Evolutionary conservation across 2,329 filamentous ascomycete genomes (phyloP).

Genomic region (Scedosporium apiospermum): DNA sequence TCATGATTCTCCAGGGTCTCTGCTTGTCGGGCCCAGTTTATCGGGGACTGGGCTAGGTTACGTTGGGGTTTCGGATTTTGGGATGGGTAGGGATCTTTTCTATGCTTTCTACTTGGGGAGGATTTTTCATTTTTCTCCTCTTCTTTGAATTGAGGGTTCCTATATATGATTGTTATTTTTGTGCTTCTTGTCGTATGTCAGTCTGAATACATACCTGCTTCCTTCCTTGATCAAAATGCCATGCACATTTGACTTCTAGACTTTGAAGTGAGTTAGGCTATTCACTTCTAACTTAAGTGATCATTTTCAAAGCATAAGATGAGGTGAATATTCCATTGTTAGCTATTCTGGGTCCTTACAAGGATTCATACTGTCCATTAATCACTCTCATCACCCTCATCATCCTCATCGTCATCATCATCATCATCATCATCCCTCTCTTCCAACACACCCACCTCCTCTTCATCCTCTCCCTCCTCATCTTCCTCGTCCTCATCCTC

Average conservation of each 20-base stretch:
- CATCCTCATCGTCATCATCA: constrained; percentile 26
- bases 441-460: constrained; percentile 10
- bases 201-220: background rate
- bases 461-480: constrained; percentile 8
- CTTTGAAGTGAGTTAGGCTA: no score
- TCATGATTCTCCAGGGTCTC: background rate
- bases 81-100: background rate
- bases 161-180: background rate
- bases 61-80: background rate
- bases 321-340: no score
- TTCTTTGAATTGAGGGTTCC: background rate
- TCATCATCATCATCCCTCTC: constrained; percentile 33
- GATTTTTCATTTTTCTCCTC: background rate
- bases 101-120: background rate
- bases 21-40: background rate
- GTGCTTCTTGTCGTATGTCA: background rate
- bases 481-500: constrained; percentile 8
- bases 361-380: background rate
- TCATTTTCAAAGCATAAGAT: no score
- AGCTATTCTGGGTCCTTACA: no score
- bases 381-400: constrained; percentile 35
- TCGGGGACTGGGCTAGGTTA: background rate
- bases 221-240: background rate
- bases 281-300: no score
- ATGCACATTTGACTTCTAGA: no score